Evolutionary conservation across 192 early-diverging fungal species (phyloP), one percentile per base, ranked within the genome.

Genomic region (Pilobolus umbonatus): DNA sequence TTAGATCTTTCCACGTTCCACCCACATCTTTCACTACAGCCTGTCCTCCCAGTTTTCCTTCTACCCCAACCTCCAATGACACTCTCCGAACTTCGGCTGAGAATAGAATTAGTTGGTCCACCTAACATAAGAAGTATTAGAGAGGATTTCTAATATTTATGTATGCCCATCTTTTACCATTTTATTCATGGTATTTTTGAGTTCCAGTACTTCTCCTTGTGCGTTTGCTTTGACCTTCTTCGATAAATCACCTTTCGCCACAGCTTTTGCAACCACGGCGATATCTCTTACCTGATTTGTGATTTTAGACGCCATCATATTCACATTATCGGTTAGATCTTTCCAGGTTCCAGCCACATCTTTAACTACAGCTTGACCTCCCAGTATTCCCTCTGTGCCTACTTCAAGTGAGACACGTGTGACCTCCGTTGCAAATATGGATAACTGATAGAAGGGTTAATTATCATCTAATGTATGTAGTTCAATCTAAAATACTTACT

Each of bases 161-260:
- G n/a, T 21, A 4, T 51, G 22, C 32, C 19, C 11, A 8, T 51
- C 21, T 29, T 32, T 56, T 65, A 65, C 71, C 79, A 84, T 79
- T 4, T 63, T 65, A 60, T 84, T 84, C 67, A 84, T 80, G 1
- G 80, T 84, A n/a, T 78, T 74, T 52, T 84, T 84, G 35, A 85
- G 67, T 21, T 84, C 77, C 6, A 81, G 59, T 40, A 84, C 77
- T 60, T 84, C 82, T 45, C 82, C 82, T 34, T 71, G 73, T 31
- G 76, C 79, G 42, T 75, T 71, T 0, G 79, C 79, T 12, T 68
- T 77, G 47, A 84, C 74, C 25, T 76, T 81, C 57, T 76, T 72
- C 9, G 56, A 63, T 25, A 82, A 55, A 65, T 85, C 80, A 47
- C 83, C 80, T 21, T 52, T 43, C 15, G 78, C 80, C n/a, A 82